Percentiles rank a stretch among this genome's conserved stretches.
Conservation (phyloP, 1,284 basidiomycete species). For the Pisolithus thermaeus region DNA sequence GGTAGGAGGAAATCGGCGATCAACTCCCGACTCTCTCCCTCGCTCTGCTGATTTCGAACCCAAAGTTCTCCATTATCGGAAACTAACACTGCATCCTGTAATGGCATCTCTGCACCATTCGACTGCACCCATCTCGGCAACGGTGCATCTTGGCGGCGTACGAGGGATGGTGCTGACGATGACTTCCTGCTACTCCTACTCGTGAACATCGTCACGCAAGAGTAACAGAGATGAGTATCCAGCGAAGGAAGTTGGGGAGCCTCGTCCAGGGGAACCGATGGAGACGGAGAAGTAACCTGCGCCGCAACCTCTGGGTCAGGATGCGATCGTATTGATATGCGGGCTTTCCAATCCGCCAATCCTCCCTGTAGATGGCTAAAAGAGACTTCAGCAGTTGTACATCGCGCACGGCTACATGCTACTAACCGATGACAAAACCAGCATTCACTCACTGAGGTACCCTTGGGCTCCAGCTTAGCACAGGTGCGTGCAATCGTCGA, state of each 20-base stretch:
- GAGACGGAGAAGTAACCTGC: slow-evolving; percentile 10
- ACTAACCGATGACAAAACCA: slow-evolving; percentile 70
- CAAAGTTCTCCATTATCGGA: slow-evolving; percentile 16
- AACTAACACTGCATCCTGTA: slow-evolving; percentile 1
- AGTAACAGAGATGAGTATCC: slow-evolving; percentile 60
- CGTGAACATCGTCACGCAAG: slow-evolving; percentile 68
- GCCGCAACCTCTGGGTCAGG: slow-evolving; percentile 22
- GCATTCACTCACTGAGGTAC: slow-evolving; percentile 46
- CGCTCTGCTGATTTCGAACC: slow-evolving; percentile 17
- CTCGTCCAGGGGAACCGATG: slow-evolving; percentile 11
- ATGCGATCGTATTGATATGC: slow-evolving; percentile 65
- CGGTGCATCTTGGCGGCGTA: slow-evolving; percentile 5
- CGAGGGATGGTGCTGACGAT: slow-evolving; percentile 6
- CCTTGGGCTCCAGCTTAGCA: slow-evolving; percentile 74
- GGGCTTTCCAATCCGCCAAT: slow-evolving; percentile 68
- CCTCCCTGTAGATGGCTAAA: slow-evolving; percentile 62
- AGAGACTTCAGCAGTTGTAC: neutral
- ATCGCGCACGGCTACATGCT: neutral
- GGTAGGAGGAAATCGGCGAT: slow-evolving; percentile 34
- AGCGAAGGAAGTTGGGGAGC: slow-evolving; percentile 30
- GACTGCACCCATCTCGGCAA: slow-evolving; percentile 36
- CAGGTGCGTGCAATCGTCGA: slow-evolving; percentile 84
- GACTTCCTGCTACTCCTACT: slow-evolving; percentile 50
- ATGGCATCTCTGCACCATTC: slow-evolving; percentile 3
- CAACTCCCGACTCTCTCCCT: slow-evolving; percentile 25